Conservation (phyloP, 2,329 filamentous ascomycete genomes). For the Parastagonospora nodorum region DNA sequence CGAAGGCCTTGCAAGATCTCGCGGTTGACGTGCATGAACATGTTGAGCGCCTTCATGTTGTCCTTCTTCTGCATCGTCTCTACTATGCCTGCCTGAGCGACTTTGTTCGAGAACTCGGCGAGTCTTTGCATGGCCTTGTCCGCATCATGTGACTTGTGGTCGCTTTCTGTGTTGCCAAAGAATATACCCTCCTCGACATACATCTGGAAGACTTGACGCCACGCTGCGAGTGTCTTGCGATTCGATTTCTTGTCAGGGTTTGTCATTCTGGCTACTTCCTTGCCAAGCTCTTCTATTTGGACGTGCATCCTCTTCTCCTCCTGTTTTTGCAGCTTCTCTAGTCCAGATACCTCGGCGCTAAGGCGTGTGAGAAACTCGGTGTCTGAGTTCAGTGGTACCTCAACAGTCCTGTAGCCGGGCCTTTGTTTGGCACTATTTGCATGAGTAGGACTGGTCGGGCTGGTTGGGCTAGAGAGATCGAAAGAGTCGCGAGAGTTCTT, state of each 20-base stretch:
- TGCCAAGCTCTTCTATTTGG: conserved; percentile 68
- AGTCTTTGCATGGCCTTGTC: conserved; percentile 69
- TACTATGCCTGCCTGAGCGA: conserved; percentile 64
- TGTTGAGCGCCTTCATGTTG: conserved; percentile 67
- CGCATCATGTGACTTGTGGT: conserved; percentile 70
- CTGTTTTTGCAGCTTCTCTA: conserved; percentile 69
- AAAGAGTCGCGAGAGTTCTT: neutral
- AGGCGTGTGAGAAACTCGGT: conserved; percentile 79
- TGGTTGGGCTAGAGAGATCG: neutral
- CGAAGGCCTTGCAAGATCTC: conserved; percentile 78
- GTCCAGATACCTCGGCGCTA: conserved; percentile 69
- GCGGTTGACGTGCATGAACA: conserved; percentile 74
- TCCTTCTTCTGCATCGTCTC: conserved; percentile 67
- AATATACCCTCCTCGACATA: conserved; percentile 82
- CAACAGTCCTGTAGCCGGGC: conserved; percentile 56
- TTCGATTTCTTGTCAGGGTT: conserved; percentile 67
- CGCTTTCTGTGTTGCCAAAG: conserved; percentile 75
- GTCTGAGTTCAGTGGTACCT: conserved; percentile 78
- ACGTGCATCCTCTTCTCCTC: conserved; percentile 68
- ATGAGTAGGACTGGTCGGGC: conserved; percentile 1
- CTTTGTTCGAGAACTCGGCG: conserved; percentile 72
- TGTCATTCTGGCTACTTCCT: conserved; percentile 67
- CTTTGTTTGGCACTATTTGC: conserved; percentile 8
- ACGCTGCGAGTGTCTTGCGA: conserved; percentile 69
- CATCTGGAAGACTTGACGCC: conserved; percentile 81